Evolutionary conservation across 106 monocot species (phyloP).

Genomic region (Apostasia shenzhenica): DNA sequence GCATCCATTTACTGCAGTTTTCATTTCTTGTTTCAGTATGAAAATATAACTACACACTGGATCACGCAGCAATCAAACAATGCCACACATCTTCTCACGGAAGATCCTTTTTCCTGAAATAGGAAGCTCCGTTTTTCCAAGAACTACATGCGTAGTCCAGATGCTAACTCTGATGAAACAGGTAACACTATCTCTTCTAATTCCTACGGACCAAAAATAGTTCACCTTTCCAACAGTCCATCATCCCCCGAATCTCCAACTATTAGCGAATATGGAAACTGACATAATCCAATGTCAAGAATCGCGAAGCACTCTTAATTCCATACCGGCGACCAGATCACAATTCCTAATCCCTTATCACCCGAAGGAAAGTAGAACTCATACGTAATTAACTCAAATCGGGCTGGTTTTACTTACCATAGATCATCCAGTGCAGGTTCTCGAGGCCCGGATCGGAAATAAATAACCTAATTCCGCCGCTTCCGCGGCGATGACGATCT

Average conservation of each 20-base stretch:
- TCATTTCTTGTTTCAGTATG: no score
- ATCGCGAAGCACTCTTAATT: background rate
- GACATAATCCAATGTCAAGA: background rate
- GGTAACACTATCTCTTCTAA: background rate
- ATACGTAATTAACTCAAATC: background rate
- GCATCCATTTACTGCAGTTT: no score
- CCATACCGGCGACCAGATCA: background rate
- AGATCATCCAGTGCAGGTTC: background rate
- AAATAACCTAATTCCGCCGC: background rate
- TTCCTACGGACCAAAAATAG: constrained; percentile 1
- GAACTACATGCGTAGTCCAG: no score
- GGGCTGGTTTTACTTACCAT: background rate
- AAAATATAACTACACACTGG: no score
- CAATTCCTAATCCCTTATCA: constrained; percentile 2
- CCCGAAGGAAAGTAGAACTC: background rate
- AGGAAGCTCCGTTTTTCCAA: no score
- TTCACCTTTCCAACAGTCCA: background rate
- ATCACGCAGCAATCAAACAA: background rate
- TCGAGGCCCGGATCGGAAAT: no score
- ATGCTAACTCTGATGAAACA: no score
- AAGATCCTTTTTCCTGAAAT: background rate
- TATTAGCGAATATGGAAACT: background rate
- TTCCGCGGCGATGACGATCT: constrained; percentile 1
- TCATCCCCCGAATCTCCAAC: background rate
- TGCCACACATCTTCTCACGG: background rate